Evolutionary conservation across 164 flowering plant genomes (phyloP), one percentile per base, ranked within the genome.

Genomic region (Nymphaea thermarum): DNA sequence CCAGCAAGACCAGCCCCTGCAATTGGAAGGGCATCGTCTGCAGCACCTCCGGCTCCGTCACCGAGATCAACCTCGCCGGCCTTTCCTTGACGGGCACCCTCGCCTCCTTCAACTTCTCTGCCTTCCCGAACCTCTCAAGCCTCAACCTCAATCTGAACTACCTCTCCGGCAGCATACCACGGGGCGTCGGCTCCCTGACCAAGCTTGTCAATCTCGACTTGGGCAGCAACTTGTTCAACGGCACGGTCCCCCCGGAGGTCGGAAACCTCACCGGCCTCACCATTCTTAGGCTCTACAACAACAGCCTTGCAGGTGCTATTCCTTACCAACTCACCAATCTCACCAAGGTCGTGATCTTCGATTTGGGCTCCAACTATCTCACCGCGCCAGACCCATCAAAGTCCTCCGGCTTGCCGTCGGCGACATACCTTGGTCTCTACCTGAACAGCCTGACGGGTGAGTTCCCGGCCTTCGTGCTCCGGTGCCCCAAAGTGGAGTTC

Each of bases 21-120:
- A 73, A 66, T 42, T 84, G 85, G 85, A 72, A 74, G 5, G 82
- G 83, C 12, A 77, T 84, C 41, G 8, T 2, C 17, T 84, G 87
- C 72, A 69, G 78, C 65, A 43, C 6, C 10, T 67, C 47, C 6
- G 68, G 73, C 17, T 16, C 63, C 18, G 65, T 81, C 44, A 6
- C 75, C 3, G 60, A 55, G 42, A 69, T 84, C 42, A 67, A 67
- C 59, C 73, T 84, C 4, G 6, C 66, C 3, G 4, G 16, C 17
- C 60, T 53, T 15, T 43, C 63, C 44, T 71, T 84, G 51, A 10
- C 42, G 15, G 88, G 85, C 2, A 76, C 75, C 2, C 77, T 84
- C 18, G 62, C 55, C 17, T 66, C 64, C 2, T 72, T 84, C 69
- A 65, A 71, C 65, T 84, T 81, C 76, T 41, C 74, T 45, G 65